phyloP scores from a whole-genome alignment of 148 eudicot species.

The Cornus controversa region DNA sequence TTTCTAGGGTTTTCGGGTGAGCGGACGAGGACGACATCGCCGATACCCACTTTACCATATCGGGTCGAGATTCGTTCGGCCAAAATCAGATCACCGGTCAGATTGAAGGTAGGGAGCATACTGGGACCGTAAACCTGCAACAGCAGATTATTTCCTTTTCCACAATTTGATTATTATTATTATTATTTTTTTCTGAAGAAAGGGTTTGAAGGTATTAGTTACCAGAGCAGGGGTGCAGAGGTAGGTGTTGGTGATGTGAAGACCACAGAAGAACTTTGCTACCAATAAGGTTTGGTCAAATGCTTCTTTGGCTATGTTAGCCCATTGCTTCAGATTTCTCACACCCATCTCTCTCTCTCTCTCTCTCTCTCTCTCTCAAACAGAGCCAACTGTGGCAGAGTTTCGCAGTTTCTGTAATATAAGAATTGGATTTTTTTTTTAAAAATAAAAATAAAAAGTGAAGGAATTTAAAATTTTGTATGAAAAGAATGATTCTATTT shows the following conservation, averaged over 20 bases:
- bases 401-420: no score
- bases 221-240: conserved; percentile 52
- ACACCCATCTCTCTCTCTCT: conserved; percentile 9
- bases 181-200: no score
- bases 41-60: conserved; percentile 44
- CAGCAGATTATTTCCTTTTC: conserved; percentile 1
- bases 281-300: conserved; percentile 30
- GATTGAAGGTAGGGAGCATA: conserved; percentile 81
- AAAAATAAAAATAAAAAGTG: background rate
- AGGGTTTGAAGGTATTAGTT: no score
- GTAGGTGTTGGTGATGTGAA: conserved; percentile 69
- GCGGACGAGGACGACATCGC: conserved; percentile 63
- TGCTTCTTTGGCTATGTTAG: conserved; percentile 50
- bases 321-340: conserved; percentile 31
- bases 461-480: no score
- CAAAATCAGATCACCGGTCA: conserved; percentile 58
- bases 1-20: conserved; percentile 65
- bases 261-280: conserved; percentile 50
- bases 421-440: background rate
- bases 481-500: no score
- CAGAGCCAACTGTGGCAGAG: no score
- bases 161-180: background rate
- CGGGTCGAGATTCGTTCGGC: conserved; percentile 58
- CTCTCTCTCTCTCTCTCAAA: background rate
- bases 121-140: conserved; percentile 75